Base-by-base conservation (phyloP, 495 filamentous ascomycete genomes). In the Penicillium roqueforti region DNA sequence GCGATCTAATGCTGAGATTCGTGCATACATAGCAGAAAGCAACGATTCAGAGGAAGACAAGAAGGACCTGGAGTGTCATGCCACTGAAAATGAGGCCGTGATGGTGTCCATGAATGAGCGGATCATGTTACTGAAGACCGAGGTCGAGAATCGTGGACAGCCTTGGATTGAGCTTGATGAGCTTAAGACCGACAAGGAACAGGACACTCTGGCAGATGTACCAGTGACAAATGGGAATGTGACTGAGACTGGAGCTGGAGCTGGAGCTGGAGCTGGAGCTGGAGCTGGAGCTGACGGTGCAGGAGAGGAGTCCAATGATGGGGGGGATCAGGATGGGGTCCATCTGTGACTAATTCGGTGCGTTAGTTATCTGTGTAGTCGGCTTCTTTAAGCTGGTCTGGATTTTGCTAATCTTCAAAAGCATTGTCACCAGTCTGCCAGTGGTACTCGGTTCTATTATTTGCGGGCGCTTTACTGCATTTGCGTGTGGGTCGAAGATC, bases 141-240 rank as follows among this genome's bases (percentile, higher is more conserved):
- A 96, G 76, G 83, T 93, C 3, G 89, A 96, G 74, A 59, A 70
- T 26, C 78, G 91, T 19, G 91, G 91, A 3, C 70, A 84, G 67
- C 74, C 64, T 57, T 95, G 88, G 90, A 68, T 77, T 47, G 85
- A 87, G 61, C 63, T 69, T 56, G 70, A 71, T 47, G 69, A 65
- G 50, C 53, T 68, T 11, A 46, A 61, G 36, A 47, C 47, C 41
- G 51, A 58, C 49, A 56, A 54, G 45, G 54, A 54, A 9, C 52
- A 59, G n/a, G 59, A 46, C 16, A 34, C 16, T 19, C 56, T 16
- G 16, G 7, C 60, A 25, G 29, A 38, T 31, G 45, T 23, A 13
- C 44, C 58, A 51, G 62, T 6, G 54, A 41, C 66, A 11, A 72
- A 77, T 62, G 50, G 50, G 8, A 23, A 36, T 37, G 18, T 4